Conservation (phyloP, 192 early-diverging fungal genomes). For the Rhizophagus sp. region DNA sequence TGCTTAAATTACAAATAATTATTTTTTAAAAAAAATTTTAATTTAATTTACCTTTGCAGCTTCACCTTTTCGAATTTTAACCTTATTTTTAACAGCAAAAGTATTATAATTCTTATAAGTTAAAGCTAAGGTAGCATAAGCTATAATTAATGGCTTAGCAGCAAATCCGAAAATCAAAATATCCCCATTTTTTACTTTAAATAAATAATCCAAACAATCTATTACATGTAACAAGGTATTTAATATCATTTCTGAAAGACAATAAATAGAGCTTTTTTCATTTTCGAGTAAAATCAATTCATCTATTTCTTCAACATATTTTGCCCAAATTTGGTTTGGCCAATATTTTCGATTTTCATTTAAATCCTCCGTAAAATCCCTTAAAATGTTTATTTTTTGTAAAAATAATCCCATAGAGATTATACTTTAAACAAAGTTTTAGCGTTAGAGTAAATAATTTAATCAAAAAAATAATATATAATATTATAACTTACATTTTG, state of each 20-base stretch:
- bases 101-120: conserved; percentile 85
- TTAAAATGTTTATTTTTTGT: conserved; percentile 97
- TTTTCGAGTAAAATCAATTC: conserved; percentile 72
- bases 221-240: conserved; percentile 86
- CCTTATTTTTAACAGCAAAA: conserved; percentile 52
- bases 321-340: conserved; percentile 91
- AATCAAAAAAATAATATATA: not conserved
- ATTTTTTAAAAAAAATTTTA: not conserved
- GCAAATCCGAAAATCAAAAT: conserved; percentile 80
- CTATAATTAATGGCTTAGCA: conserved; percentile 98
- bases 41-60: conserved; percentile 56
- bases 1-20: too few species aligned
- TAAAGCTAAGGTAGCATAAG: conserved; percentile 82
- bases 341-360: conserved; percentile 91
- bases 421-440: not conserved
- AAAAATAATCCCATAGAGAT: conserved; percentile 88
- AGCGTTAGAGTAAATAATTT: not conserved
- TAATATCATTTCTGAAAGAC: conserved; percentile 85
- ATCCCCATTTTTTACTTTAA: conserved; percentile 68
- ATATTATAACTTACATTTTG: conserved; percentile 4
- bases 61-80: conserved; percentile 90
- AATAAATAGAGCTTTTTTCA: conserved; percentile 63
- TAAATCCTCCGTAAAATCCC: conserved; percentile 92
- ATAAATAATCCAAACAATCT: conserved; percentile 84
- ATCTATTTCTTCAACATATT: conserved; percentile 71